Evolutionary conservation across 805 yeast species (phyloP).

Genomic region (Saturnispora sekii): DNA sequence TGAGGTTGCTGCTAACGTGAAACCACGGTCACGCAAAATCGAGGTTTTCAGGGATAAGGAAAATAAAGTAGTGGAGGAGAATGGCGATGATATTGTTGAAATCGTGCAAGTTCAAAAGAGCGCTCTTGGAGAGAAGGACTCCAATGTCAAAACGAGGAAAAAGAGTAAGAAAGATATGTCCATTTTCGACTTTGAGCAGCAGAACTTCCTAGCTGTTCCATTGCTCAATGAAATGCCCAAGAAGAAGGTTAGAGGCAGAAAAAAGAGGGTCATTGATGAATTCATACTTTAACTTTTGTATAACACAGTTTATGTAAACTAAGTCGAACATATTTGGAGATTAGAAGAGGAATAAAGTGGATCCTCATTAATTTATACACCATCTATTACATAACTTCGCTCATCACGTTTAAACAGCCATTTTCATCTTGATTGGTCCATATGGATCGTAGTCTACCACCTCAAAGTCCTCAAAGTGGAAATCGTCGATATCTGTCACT

Average conservation of each 20-base stretch:
- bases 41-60: conserved; percentile 13
- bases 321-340: no score
- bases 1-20: conserved; percentile 56
- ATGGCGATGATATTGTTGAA: background rate
- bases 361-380: no score
- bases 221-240: background rate
- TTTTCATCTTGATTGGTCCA: conserved; percentile 81
- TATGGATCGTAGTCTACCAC: conserved; percentile 74
- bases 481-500: conserved; percentile 72
- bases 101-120: background rate
- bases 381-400: no score
- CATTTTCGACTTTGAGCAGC: conserved; percentile 6
- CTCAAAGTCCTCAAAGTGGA: conserved; percentile 80
- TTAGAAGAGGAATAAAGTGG: no score
- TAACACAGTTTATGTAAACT: background rate
- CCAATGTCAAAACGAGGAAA: background rate
- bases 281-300: conserved; percentile 2
- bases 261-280: background rate
- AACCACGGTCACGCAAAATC: conserved; percentile 11
- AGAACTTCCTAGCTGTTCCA: background rate
- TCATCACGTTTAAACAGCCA: conserved; percentile 63
- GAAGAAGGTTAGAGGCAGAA: conserved; percentile 1
- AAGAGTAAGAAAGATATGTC: conserved; percentile 3
- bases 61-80: background rate
- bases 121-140: background rate